Conservation (phyloP, 768 basidiomycete genomes). For the Pisolithus microcarpus region DNA sequence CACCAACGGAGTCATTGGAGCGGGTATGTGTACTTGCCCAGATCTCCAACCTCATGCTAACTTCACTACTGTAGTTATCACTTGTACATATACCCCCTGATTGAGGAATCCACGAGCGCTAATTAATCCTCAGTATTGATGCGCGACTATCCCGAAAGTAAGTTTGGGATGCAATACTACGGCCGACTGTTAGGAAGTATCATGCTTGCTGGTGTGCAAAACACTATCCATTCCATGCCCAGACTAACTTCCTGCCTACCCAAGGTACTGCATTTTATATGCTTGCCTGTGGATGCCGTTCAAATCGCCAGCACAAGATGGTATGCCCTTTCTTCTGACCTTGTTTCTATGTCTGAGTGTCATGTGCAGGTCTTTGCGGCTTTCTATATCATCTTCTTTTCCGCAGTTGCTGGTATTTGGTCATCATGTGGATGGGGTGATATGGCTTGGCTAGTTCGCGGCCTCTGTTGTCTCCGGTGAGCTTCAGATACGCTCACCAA, state of each 20-base stretch:
- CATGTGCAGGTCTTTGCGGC: slow-evolving; percentile 64
- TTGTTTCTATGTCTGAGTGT: slow-evolving; percentile 6
- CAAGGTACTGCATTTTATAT: slow-evolving; percentile 76
- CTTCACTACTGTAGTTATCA: slow-evolving; percentile 46
- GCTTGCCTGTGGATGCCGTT: slow-evolving; percentile 75
- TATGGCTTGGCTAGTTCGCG: slow-evolving; percentile 46
- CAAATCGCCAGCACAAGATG: slow-evolving; percentile 86
- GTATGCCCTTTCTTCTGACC: slow-evolving; percentile 31
- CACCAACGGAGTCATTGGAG: slow-evolving; percentile 73
- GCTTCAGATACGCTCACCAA: slow-evolving; percentile 2
- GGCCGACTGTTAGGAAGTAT: slow-evolving; percentile 56
- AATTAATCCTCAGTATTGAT: slow-evolving; percentile 46
- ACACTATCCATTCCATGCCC: too few species aligned
- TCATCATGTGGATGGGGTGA: slow-evolving; percentile 43
- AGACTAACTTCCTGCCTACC: slow-evolving; percentile 45
- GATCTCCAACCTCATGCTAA: background rate
- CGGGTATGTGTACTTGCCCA: slow-evolving; percentile 40
- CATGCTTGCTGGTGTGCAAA: slow-evolving; percentile 70
- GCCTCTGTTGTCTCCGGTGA: slow-evolving; percentile 56
- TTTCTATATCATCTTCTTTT: slow-evolving; percentile 78
- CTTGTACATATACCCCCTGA: slow-evolving; percentile 36
- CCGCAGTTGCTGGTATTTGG: slow-evolving; percentile 73
- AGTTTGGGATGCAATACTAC: slow-evolving; percentile 49
- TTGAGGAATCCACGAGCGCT: background rate
- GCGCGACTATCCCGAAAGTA: slow-evolving; percentile 58